These are phyloP conservation scores for Epichloe uncinata DNA, from an alignment of 2,329 filamentous ascomycete genomes.

Conservation along the genomic window DNA sequence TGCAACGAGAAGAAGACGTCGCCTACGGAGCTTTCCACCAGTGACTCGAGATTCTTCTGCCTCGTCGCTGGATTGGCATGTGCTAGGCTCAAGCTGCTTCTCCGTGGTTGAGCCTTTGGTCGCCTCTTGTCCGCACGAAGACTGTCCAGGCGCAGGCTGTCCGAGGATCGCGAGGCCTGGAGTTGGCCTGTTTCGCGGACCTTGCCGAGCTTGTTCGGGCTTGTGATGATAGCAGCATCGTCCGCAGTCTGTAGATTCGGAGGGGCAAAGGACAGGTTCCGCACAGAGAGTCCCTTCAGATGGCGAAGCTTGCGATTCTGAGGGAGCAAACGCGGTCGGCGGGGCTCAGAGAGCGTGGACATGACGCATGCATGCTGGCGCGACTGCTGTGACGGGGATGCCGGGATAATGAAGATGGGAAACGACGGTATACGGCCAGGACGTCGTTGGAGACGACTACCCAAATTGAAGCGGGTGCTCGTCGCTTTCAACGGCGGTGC, in stretches of 20 bases:
- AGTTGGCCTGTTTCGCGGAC: slow-evolving; percentile 34
- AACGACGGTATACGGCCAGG: not conserved
- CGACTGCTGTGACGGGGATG: not conserved
- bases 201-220: slow-evolving; percentile 50
- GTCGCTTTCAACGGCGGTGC: no score
- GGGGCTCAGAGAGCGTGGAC: slow-evolving; percentile 24
- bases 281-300: slow-evolving; percentile 72
- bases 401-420: not conserved
- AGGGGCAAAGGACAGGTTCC: slow-evolving; percentile 63
- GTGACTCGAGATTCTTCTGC: slow-evolving; percentile 64
- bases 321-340: slow-evolving; percentile 40
- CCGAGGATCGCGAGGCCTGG: slow-evolving; percentile 38
- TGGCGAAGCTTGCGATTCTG: slow-evolving; percentile 84
- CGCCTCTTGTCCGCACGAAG: slow-evolving; percentile 5
- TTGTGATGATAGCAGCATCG: slow-evolving; percentile 59
- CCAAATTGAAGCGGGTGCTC: no score
- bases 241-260: slow-evolving; percentile 57
- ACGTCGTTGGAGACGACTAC: no score
- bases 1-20: slow-evolving; percentile 85
- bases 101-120: slow-evolving; percentile 20
- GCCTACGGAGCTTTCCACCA: slow-evolving; percentile 59
- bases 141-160: slow-evolving; percentile 8
- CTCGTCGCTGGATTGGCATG: slow-evolving; percentile 34
- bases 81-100: slow-evolving; percentile 36
- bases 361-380: slow-evolving; percentile 13